Conservation (phyloP, 495 filamentous ascomycete species). For the Chaetomidium leptoderma region DNA sequence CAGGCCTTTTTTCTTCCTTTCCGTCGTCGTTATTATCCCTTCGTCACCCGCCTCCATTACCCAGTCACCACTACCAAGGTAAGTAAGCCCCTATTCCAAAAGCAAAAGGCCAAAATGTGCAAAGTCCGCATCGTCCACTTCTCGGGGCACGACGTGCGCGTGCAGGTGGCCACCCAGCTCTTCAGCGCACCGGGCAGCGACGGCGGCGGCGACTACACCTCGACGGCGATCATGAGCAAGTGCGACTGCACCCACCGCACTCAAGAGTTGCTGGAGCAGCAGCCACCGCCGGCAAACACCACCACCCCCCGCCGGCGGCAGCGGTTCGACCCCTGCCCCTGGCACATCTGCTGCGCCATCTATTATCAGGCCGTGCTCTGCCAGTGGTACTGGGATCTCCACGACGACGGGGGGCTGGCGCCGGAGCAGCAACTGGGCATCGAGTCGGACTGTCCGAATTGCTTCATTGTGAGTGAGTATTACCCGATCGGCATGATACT, state of each 20-base stretch:
- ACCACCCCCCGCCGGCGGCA: background rate
- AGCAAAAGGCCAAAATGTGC: slow-evolving; percentile 3
- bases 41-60: too few species aligned
- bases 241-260: background rate
- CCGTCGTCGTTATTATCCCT: too few species aligned
- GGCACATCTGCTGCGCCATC: slow-evolving; percentile 1
- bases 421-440: background rate
- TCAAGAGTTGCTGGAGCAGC: background rate
- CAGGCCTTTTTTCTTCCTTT: too few species aligned
- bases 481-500: background rate
- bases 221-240: too few species aligned
- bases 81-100: background rate
- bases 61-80: background rate
- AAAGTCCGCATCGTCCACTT: slow-evolving; percentile 11
- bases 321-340: background rate
- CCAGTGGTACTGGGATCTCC: background rate
- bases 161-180: background rate
- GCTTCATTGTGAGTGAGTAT: background rate
- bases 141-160: background rate
- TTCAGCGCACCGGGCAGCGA: background rate
- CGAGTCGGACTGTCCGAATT: background rate
- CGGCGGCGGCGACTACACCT: background rate
- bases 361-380: background rate
- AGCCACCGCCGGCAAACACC: background rate
- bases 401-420: background rate